These are phyloP conservation scores for Eimeria necatrix DNA, from an alignment of 169 alveolate genomes.

Conservation along the genomic window DNA sequence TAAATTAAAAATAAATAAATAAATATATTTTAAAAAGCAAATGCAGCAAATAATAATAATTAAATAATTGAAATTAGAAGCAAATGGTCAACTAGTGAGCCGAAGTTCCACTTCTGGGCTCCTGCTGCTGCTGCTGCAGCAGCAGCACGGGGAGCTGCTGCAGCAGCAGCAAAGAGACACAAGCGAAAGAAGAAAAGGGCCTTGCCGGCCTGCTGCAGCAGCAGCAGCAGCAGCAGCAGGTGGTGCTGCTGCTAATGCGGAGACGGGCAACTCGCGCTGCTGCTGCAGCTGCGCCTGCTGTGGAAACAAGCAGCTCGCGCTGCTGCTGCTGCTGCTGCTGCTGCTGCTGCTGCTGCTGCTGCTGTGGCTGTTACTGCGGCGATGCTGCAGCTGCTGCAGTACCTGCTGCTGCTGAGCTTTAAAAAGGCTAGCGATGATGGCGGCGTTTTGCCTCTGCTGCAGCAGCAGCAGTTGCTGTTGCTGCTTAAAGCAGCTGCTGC, in stretches of 20 bases:
- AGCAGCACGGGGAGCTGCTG: not conserved
- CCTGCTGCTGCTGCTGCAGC: not conserved
- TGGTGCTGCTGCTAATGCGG: not conserved
- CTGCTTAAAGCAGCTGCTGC: too few relatives aligned
- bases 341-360: not conserved
- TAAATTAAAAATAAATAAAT: not conserved
- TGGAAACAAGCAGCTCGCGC: not conserved
- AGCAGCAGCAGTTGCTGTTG: too few relatives aligned
- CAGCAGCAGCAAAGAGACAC: not conserved
- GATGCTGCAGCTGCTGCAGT: too few relatives aligned
- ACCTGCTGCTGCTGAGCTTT: too few relatives aligned
- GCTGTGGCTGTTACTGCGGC: too few relatives aligned
- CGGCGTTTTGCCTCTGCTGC: too few relatives aligned
- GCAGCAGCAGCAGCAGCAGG: not conserved
- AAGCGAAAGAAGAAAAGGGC: not conserved
- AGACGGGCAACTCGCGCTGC: not conserved
- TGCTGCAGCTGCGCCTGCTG: not conserved
- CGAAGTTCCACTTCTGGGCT: not conserved
- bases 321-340: not conserved
- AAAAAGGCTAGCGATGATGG: too few relatives aligned
- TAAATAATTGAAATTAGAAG: not conserved
- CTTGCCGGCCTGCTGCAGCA: not conserved
- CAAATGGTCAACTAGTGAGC: not conserved
- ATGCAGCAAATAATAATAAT: not conserved
- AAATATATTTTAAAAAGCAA: not conserved